phyloP scores from a whole-genome alignment of 2,329 filamentous ascomycete species.

The Trichoderma pleuroti region DNA sequence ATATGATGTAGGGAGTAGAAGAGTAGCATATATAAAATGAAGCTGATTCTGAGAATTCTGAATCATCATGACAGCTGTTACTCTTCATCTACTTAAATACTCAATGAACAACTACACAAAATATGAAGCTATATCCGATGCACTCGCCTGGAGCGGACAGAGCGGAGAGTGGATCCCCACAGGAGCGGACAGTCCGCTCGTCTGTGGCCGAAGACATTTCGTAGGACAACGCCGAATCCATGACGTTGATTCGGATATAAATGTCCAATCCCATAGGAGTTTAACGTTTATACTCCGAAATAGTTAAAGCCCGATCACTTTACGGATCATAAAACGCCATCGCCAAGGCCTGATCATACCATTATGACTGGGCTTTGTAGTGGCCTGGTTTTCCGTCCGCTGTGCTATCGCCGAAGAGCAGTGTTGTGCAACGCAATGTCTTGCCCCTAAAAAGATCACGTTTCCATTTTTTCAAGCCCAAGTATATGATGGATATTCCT shows the following conservation, averaged over 20 bases:
- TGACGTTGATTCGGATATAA: background rate
- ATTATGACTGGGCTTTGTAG: background rate
- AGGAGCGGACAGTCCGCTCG: background rate
- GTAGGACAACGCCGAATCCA: background rate
- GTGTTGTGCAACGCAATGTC: background rate
- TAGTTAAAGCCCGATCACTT: background rate
- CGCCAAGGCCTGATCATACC: background rate
- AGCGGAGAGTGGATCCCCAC: background rate
- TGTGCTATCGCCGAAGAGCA: background rate
- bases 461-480: accelerated
- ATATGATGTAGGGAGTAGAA: background rate
- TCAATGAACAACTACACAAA: background rate
- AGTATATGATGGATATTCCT: background rate
- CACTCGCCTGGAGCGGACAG: background rate
- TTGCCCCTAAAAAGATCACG: background rate
- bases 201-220: background rate
- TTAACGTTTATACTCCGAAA: background rate
- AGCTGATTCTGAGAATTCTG: background rate
- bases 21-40: background rate
- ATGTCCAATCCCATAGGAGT: background rate
- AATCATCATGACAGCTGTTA: background rate
- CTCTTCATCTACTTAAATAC: background rate
- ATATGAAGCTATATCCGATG: background rate
- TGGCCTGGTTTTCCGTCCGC: background rate
- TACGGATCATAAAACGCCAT: background rate